Evolutionary conservation across 345 rosid species (phyloP), one percentile per base, ranked within the genome.

Genomic region (Sapria himalayana): DNA sequence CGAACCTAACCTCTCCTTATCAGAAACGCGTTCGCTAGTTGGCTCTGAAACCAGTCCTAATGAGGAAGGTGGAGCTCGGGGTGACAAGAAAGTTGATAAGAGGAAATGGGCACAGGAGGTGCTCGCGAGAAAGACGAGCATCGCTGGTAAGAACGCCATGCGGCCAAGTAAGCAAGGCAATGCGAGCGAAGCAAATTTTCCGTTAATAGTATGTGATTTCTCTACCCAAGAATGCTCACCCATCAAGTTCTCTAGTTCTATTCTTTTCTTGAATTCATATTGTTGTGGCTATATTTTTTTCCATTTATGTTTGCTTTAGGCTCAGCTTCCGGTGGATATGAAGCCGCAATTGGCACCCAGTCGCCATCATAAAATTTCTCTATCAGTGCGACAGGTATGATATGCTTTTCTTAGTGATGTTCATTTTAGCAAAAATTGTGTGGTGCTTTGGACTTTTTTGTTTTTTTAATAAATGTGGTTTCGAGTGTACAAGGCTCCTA

Each of bases 21-120:
- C 42, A 33, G 64, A 65, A 46, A n/a, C n/a, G n/a, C 49, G 49
- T 63, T 50, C 62, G 22, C 60, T 59, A 41, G 36, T 49, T 40
- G 56, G 51, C 41, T 39, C 38, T 8, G 51, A 15, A 39, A 75
- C 66, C 51, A n/a, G n/a, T n/a, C n/a, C n/a, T n/a, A n/a, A n/a
- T n/a, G 80, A 60, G 38, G 43, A 22, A 12, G 46, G 31, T 54
- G 60, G 23, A 48, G 60, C 54, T 32, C 45, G 70, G 23, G 77
- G 65, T 39, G 82, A 73, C 46, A 62, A 48, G 48, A 89, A 72
- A 65, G 48, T 53, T 45, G 98, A 89, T 67, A 82, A 76, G 69
- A 76, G 84, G 49, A 82, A 82, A 58, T 82, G 85, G 91, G 98
- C 98, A 36, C 50, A 78, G 56, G 76, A 78, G 64, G 73, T 89